Percentiles rank a stretch among this genome's conserved stretches.
Evolutionary conservation across 23 red algal species (phyloP).

Genomic region (Cyanidium caldarium): DNA sequence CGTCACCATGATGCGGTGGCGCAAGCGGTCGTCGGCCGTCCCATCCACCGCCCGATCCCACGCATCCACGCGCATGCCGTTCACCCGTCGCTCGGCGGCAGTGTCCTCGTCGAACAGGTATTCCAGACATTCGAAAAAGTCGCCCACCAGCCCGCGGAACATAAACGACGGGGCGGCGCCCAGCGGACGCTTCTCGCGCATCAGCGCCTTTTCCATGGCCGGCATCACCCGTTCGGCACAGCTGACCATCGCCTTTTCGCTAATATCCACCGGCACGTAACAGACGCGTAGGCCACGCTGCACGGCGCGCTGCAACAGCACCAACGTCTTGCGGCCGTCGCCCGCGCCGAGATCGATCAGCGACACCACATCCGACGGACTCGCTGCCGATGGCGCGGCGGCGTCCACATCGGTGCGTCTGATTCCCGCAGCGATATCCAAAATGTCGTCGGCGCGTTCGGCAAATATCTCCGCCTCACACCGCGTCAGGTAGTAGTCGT

Average conservation of each 20-base stretch:
- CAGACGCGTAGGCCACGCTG: constrained; percentile 15
- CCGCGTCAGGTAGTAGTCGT: constrained; percentile 79
- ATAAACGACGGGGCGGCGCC: constrained; percentile 3
- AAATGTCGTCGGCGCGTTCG: constrained; percentile 28
- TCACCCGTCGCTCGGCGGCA: too few relatives aligned
- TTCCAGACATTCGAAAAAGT: constrained; percentile 42
- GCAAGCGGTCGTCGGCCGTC: not conserved
- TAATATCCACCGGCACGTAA: constrained; percentile 80
- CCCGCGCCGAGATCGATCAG: constrained; percentile 92
- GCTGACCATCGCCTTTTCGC: constrained; percentile 30
- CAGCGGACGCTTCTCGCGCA: not conserved
- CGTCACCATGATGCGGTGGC: constrained; percentile 30
- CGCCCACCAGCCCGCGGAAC: constrained; percentile 57
- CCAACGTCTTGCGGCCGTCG: constrained; percentile 66
- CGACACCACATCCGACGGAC: not conserved
- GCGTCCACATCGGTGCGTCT: not conserved
- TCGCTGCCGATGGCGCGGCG: not conserved
- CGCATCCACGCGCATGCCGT: not conserved
- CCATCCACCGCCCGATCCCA: not conserved
- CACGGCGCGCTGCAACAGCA: constrained; percentile 33
- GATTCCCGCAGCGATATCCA: constrained; percentile 11
- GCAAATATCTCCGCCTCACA: constrained; percentile 55
- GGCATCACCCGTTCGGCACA: not conserved
- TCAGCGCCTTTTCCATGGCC: not conserved
- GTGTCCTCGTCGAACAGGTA: constrained; percentile 4